Evolutionary conservation across 23 red algal species (phyloP).

Genomic region (Agarophyton chilense): DNA sequence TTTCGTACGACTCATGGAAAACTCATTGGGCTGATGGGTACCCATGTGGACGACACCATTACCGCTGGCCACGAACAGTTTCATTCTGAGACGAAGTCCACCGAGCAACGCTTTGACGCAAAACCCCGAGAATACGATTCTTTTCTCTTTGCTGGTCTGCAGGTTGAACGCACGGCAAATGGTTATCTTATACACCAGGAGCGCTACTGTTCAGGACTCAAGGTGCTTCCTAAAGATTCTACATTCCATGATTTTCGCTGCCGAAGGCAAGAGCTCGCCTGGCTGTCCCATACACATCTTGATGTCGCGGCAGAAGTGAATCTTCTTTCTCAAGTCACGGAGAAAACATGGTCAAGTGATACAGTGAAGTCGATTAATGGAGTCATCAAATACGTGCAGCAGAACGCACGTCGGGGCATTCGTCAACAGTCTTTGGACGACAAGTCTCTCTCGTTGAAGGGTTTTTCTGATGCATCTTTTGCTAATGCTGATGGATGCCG

Average conservation of each 20-base stretch:
- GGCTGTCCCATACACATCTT: slow-evolving; percentile 42
- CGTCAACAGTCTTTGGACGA: not conserved
- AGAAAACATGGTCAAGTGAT: not conserved
- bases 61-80: not conserved
- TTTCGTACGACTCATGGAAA: not conserved
- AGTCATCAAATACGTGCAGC: not conserved
- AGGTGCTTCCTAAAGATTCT: not conserved
- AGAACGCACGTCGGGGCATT: not conserved
- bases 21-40: slow-evolving; percentile 11
- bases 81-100: not conserved
- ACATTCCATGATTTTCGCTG: slow-evolving; percentile 3
- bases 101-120: slow-evolving; percentile 6
- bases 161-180: not conserved
- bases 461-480: slow-evolving; percentile 28
- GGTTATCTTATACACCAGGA: slow-evolving; percentile 17
- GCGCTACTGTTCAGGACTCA: not conserved
- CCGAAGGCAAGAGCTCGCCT: slow-evolving; percentile 6
- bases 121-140: not conserved
- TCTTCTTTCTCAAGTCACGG: slow-evolving; percentile 30
- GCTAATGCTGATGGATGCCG: not conserved
- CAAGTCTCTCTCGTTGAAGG: not conserved
- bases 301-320: slow-evolving; percentile 32
- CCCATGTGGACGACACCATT: slow-evolving; percentile 30
- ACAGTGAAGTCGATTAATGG: not conserved
- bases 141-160: slow-evolving; percentile 35